These are phyloP conservation scores for Panellus pusillus DNA, from an alignment of 768 basidiomycete species.

Conservation along the genomic window DNA sequence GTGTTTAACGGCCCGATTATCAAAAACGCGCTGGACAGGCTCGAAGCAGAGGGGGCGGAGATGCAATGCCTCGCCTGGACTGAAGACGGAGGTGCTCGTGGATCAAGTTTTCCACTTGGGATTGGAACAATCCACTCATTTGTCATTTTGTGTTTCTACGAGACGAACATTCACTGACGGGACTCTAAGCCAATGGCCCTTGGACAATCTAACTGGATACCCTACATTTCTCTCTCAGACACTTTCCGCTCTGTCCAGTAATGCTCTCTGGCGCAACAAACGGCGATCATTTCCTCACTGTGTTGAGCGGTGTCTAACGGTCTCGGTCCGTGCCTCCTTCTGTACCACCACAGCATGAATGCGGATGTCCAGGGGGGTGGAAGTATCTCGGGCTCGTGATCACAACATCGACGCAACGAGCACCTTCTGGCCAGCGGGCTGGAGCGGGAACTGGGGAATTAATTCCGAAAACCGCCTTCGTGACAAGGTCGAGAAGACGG, in stretches of 20 bases:
- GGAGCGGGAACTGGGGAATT: slow-evolving; percentile 19
- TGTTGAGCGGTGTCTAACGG: slow-evolving; percentile 13
- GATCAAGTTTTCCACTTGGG: slow-evolving; percentile 17
- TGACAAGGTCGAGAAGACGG: slow-evolving; percentile 14
- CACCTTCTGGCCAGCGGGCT: slow-evolving; percentile 12
- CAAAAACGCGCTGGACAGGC: slow-evolving; percentile 14
- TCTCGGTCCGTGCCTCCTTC: slow-evolving; percentile 12
- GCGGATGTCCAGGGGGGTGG: slow-evolving; percentile 13
- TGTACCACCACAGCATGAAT: slow-evolving; percentile 17
- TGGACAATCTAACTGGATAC: slow-evolving; percentile 11
- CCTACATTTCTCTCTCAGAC: slow-evolving; percentile 13
- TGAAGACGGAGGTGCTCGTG: slow-evolving; percentile 15
- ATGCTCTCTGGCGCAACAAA: slow-evolving; percentile 10
- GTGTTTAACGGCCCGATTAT: slow-evolving; percentile 18
- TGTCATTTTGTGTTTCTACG: not conserved
- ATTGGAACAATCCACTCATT: slow-evolving; percentile 10
- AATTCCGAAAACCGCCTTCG: slow-evolving; percentile 18
- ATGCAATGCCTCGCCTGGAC: slow-evolving; percentile 17
- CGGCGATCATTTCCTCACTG: slow-evolving; percentile 17
- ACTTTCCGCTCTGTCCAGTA: slow-evolving; percentile 4
- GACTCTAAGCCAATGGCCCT: slow-evolving; percentile 11
- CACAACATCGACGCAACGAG: not conserved
- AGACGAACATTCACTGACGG: not conserved
- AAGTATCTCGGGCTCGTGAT: slow-evolving; percentile 16
- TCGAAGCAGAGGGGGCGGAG: slow-evolving; percentile 14